Conservation (phyloP, 495 filamentous ascomycete species). For the Corynascus novoguineensis region DNA sequence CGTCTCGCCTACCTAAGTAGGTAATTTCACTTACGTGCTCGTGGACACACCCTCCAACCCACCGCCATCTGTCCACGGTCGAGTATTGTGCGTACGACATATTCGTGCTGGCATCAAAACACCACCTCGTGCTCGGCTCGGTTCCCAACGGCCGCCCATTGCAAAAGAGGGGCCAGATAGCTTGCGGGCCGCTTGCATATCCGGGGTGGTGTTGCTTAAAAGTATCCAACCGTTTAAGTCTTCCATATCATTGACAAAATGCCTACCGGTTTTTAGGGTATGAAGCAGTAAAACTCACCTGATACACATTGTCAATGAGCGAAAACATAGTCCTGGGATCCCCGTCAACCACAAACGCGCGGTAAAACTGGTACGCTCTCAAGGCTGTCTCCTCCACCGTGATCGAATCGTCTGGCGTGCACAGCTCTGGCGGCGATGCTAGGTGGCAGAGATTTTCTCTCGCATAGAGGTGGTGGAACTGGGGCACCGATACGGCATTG, state of each 20-base stretch:
- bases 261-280: no score
- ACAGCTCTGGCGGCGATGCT: slow-evolving; percentile 36
- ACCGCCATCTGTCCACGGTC: slow-evolving; percentile 40
- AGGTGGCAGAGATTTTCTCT: slow-evolving; percentile 43
- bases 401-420: slow-evolving; percentile 34
- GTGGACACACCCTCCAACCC: slow-evolving; percentile 45
- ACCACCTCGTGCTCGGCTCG: neutral
- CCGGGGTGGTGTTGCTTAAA: slow-evolving; percentile 1
- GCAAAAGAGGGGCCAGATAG: slow-evolving; percentile 3
- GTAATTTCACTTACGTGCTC: slow-evolving; percentile 37
- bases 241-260: neutral
- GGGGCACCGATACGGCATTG: neutral
- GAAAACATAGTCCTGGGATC: slow-evolving; percentile 46
- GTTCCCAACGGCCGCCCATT: neutral
- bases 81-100: slow-evolving; percentile 46
- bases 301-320: slow-evolving; percentile 32
- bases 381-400: slow-evolving; percentile 42
- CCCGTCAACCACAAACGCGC: slow-evolving; percentile 44
- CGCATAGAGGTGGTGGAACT: slow-evolving; percentile 21
- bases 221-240: neutral
- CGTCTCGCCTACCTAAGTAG: neutral
- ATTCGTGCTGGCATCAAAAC: slow-evolving; percentile 29
- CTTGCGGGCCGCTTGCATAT: neutral
- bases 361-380: slow-evolving; percentile 46
- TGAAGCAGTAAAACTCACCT: slow-evolving; percentile 1